Percentiles rank a stretch among this genome's conserved stretches.
Evolutionary conservation across 2,329 filamentous ascomycete genomes (phyloP).

Genomic region (Aspergillus piperis): DNA sequence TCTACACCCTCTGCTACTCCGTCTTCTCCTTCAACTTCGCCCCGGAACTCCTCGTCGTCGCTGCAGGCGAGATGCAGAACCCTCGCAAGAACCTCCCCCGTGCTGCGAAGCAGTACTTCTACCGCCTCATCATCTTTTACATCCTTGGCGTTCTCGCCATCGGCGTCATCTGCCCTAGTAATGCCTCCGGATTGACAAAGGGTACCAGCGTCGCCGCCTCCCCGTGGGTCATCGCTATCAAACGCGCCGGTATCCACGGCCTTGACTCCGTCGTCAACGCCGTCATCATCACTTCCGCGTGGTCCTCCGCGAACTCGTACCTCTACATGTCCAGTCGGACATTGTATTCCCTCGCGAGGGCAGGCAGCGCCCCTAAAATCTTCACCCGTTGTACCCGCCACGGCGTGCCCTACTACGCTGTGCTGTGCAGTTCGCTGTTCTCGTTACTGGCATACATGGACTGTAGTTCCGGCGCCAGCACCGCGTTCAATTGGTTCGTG

Average conservation of each 20-base stretch:
- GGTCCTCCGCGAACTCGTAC: conserved; percentile 67
- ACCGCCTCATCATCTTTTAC: conserved; percentile 74
- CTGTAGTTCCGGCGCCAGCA: conserved; percentile 60
- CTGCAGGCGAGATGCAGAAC: conserved; percentile 68
- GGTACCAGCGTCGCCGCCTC: conserved; percentile 49
- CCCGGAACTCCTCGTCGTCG: conserved; percentile 63
- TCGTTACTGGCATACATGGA: conserved; percentile 69
- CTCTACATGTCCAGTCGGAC: conserved; percentile 67
- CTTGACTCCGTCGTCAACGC: conserved; percentile 72
- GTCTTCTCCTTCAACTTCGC: conserved; percentile 62
- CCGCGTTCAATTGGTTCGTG: conserved; percentile 54
- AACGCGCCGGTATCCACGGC: conserved; percentile 60
- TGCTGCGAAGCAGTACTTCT: conserved; percentile 75
- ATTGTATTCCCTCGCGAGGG: conserved; percentile 65
- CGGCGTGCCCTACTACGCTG: conserved; percentile 70
- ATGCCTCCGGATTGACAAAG: conserved; percentile 57
- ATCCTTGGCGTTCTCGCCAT: conserved; percentile 70
- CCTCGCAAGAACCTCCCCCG: conserved; percentile 68
- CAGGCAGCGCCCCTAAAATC: conserved; percentile 60
- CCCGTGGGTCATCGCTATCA: conserved; percentile 68
- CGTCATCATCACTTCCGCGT: conserved; percentile 66
- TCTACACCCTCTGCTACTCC: conserved; percentile 72
- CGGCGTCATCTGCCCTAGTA: conserved; percentile 68
- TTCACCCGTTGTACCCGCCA: conserved; percentile 52
- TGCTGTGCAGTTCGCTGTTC: conserved; percentile 62